A percentile compares a stretch with the other conserved stretches of the same genome.
These are phyloP conservation scores for Penicillium hordei DNA, from an alignment of 2,329 filamentous ascomycete genomes.

Conservation along the genomic window DNA sequence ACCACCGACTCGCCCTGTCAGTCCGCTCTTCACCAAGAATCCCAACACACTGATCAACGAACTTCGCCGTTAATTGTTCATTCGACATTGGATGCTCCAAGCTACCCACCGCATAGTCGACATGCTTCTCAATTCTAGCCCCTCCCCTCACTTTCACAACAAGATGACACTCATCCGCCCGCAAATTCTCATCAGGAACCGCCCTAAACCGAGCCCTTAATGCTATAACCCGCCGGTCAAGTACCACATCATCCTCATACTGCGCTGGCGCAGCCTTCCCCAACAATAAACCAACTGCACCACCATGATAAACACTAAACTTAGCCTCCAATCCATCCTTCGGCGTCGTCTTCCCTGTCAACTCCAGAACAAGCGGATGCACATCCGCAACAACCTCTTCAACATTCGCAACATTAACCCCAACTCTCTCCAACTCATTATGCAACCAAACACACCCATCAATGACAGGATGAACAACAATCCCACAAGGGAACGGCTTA, in stretches of 20 bases:
- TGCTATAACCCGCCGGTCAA: constrained; percentile 40
- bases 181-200: constrained; percentile 41
- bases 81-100: constrained; percentile 51
- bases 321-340: constrained; percentile 54
- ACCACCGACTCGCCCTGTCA: constrained; percentile 35
- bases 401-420: constrained; percentile 35
- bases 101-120: constrained; percentile 54
- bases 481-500: constrained; percentile 59
- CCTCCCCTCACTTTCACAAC: constrained; percentile 37
- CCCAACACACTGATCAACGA: constrained; percentile 48
- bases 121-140: constrained; percentile 43
- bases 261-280: constrained; percentile 54
- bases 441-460: constrained; percentile 53
- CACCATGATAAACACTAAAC: constrained; percentile 57
- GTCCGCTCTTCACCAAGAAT: constrained; percentile 44
- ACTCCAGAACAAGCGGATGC: constrained; percentile 54
- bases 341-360: constrained; percentile 54
- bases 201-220: constrained; percentile 51
- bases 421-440: constrained; percentile 36
- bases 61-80: constrained; percentile 50
- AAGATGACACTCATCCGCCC: constrained; percentile 46
- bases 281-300: constrained; percentile 52
- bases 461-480: constrained; percentile 58
- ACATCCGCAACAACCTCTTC: constrained; percentile 46
- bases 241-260: constrained; percentile 52